Conservation (phyloP, 495 filamentous ascomycete species). For the Penicillium manginii region DNA sequence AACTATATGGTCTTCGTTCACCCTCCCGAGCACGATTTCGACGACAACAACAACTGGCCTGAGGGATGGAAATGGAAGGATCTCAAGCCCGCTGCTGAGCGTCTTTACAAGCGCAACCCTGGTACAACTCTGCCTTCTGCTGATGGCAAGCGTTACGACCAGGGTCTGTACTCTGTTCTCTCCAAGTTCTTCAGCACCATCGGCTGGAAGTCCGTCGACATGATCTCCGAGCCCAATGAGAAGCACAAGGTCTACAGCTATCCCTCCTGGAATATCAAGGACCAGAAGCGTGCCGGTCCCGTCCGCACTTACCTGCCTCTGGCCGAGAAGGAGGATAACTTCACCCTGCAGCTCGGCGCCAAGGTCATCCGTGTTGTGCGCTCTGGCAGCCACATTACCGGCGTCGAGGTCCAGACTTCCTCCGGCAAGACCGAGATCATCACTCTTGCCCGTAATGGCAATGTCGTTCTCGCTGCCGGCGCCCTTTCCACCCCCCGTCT, state of each 20-base stretch:
- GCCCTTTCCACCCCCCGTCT: conserved; percentile 76
- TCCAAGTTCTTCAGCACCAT: conserved; percentile 53
- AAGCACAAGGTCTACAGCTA: conserved; percentile 71
- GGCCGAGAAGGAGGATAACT: conserved; percentile 63
- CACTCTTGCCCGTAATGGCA: conserved; percentile 61
- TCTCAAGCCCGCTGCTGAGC: conserved; percentile 56
- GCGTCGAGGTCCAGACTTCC: conserved; percentile 67
- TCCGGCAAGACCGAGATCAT: conserved; percentile 62
- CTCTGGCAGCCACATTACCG: conserved; percentile 61
- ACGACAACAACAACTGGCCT: conserved; percentile 75
- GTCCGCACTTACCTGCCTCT: conserved; percentile 73
- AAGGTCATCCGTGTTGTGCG: conserved; percentile 68
- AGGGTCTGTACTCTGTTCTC: conserved; percentile 65
- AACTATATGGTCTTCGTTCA: conserved; percentile 68
- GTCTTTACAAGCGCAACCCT: conserved; percentile 70
- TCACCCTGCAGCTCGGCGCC: conserved; percentile 68
- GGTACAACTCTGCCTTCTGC: conserved; percentile 68
- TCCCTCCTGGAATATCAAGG: conserved; percentile 69
- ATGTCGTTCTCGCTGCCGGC: conserved; percentile 71
- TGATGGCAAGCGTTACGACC: conserved; percentile 71
- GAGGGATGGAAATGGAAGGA: conserved; percentile 70
- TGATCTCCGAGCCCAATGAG: conserved; percentile 60
- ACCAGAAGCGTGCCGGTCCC: conserved; percentile 71
- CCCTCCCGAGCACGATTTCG: conserved; percentile 65
- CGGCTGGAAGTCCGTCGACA: conserved; percentile 65